Base-by-base conservation (phyloP, 768 basidiomycete genomes). In the Leucogyrophana mollusca region DNA sequence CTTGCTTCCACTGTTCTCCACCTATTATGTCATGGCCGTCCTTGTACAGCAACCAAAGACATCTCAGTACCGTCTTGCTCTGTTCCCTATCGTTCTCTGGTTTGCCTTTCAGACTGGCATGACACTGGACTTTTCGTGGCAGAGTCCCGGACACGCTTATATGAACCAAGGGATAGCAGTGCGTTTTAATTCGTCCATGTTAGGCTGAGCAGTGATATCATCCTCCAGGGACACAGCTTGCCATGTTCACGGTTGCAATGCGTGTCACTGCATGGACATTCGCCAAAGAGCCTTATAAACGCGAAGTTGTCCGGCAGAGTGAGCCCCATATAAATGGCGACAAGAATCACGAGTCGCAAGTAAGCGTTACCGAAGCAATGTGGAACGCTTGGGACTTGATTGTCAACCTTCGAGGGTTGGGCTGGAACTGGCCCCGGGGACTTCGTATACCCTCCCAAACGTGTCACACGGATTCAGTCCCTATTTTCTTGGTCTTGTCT, bases 11-110 rank as follows among this genome's bases (percentile, higher is more conserved):
- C 59, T 72, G 13, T 17, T 77, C 1, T 45, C 75, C 18, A 66
- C 66, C 47, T 80, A 76, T 60, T 80, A 77, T 65, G 61, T 55
- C 9, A 76, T 77, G 44, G 81, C 81, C 10, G 58, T 79, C 25
- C 69, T 85, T 40, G 77, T 82, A 6, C 65, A 78, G 32, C 56
- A 73, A 11, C 76, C 76, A 0, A 61, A 60, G 24, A 79, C 80
- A 1, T 60, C 64, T 36, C 38, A 62, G 3, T 58, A 74, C 46
- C 74, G 79, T 37, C 47, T 72, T 24, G 73, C 75, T 10, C 50
- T 82, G 27, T 67, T 83, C 21, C 79, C 80, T 3, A 48, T 77
- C 10, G 72, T 78, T 4, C 56, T 78, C 23, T 76, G 71, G 66
- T 46, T 61, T 6, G 58, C 72, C 14, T 75, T 73, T 44, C 68